Conservation (phyloP, 1,139 yeast genomes). For the Saccharomyces pastorianus region DNA sequence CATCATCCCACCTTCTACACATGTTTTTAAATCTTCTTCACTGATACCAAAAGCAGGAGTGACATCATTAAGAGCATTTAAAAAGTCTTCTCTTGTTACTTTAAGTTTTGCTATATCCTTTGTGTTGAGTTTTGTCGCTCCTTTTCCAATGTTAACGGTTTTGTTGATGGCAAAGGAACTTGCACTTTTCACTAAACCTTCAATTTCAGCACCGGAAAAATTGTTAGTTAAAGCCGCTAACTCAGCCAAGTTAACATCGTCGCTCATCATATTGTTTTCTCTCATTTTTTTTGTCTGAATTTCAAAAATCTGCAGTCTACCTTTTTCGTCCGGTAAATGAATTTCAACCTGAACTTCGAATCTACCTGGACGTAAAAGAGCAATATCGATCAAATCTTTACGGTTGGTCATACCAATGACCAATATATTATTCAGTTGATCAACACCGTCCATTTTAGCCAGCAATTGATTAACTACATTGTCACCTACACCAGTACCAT, state of each 20-base stretch:
- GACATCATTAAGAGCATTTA: constrained; percentile 78
- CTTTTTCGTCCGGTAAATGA: constrained; percentile 88
- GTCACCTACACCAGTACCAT: constrained; percentile 98
- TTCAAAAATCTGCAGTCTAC: constrained; percentile 81
- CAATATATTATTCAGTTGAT: constrained; percentile 85
- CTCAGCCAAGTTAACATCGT: constrained; percentile 71
- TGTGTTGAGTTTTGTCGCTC: constrained; percentile 50
- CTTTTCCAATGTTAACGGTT: constrained; percentile 77
- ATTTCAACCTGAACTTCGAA: constrained; percentile 97
- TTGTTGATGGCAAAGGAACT: constrained; percentile 88
- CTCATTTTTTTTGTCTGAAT: constrained; percentile 90
- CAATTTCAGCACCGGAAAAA: constrained; percentile 96
- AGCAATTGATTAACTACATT: constrained; percentile 94
- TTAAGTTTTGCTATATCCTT: constrained; percentile 61
- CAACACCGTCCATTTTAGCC: constrained; percentile 99
- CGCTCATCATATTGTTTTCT: constrained; percentile 64
- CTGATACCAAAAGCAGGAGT: constrained; percentile 96
- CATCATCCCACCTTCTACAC: constrained; percentile 81
- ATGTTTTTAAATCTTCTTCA: constrained; percentile 79
- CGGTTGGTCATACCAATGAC: constrained; percentile 98
- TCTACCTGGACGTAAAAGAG: constrained; percentile 95
- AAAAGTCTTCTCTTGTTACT: constrained; percentile 71
- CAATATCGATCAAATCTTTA: constrained; percentile 86
- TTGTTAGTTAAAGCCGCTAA: constrained; percentile 80
- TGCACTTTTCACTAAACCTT: constrained; percentile 92